Evolutionary conservation across 257 asterid species (phyloP).

Genomic region (Echites panduratus): DNA sequence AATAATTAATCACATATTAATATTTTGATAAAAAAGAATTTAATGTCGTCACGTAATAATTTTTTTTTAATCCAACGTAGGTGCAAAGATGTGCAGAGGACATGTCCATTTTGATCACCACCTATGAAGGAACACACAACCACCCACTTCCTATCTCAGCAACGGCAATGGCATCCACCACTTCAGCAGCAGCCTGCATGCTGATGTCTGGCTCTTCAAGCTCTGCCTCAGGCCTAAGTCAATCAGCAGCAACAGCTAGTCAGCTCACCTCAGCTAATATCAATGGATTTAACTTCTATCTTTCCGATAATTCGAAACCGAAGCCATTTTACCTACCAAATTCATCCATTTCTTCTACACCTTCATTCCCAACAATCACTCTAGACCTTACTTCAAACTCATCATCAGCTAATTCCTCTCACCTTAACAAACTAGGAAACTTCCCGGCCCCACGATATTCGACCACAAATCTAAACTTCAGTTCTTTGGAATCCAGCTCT

Average conservation of each 20-base stretch:
- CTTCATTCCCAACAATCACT: slow-evolving; percentile 69
- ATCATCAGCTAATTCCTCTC: slow-evolving; percentile 40
- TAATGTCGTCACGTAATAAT: too few species aligned
- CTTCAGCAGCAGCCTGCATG: slow-evolving; percentile 92
- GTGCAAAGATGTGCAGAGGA: slow-evolving; percentile 88
- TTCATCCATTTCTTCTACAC: slow-evolving; percentile 53
- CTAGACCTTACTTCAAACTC: slow-evolving; percentile 71
- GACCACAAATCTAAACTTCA: slow-evolving; percentile 68
- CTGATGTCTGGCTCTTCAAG: slow-evolving; percentile 69
- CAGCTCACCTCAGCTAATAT: slow-evolving; percentile 22
- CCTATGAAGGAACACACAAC: slow-evolving; percentile 91
- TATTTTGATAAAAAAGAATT: too few species aligned
- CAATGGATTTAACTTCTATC: slow-evolving; percentile 55
- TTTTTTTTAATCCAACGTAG: too few species aligned
- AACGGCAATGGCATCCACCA: slow-evolving; percentile 93
- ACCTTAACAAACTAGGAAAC: slow-evolving; percentile 22
- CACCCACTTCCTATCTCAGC: slow-evolving; percentile 84
- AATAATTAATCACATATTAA: too few species aligned
- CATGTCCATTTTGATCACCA: slow-evolving; percentile 73
- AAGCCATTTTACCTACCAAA: slow-evolving; percentile 70
- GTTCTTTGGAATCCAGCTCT: slow-evolving; percentile 59
- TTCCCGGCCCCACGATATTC: slow-evolving; percentile 48
- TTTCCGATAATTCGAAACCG: slow-evolving; percentile 53
- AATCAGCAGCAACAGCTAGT: slow-evolving; percentile 26
- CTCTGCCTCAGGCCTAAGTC: slow-evolving; percentile 25